Evolutionary conservation across 164 flowering plant genomes (phyloP).

Genomic region (Brasenia schreberi): DNA sequence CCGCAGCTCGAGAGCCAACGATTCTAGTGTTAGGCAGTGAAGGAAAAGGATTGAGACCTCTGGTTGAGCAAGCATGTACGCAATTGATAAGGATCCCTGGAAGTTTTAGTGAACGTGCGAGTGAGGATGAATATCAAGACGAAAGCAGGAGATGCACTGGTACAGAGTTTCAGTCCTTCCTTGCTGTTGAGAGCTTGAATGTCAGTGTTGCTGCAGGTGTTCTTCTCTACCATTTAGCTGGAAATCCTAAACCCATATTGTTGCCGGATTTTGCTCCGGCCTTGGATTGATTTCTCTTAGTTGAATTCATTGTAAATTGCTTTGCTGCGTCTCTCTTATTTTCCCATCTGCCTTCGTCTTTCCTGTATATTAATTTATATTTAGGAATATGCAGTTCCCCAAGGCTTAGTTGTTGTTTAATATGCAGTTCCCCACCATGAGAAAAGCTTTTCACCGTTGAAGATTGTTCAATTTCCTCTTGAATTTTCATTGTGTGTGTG

Average conservation of each 20-base stretch:
- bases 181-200: constrained; percentile 97
- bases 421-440: too few relatives aligned
- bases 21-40: constrained; percentile 95
- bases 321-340: too few relatives aligned
- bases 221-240: constrained; percentile 80
- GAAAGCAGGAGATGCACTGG: constrained; percentile 20
- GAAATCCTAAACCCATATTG: constrained; percentile 14
- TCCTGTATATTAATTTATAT: too few relatives aligned
- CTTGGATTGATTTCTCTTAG: too few relatives aligned
- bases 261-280: too few relatives aligned
- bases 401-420: too few relatives aligned
- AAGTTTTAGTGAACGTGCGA: constrained; percentile 30
- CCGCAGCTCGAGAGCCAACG: constrained; percentile 53
- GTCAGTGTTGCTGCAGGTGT: constrained; percentile 99
- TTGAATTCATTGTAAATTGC: too few relatives aligned
- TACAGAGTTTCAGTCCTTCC: constrained; percentile 41
- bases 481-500: too few relatives aligned
- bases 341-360: too few relatives aligned
- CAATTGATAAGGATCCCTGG: constrained; percentile 67
- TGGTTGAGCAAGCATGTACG: constrained; percentile 89
- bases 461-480: too few relatives aligned
- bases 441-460: too few relatives aligned
- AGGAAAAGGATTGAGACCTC: constrained; percentile 88
- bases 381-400: too few relatives aligned
- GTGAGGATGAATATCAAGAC: constrained; percentile 10